Percentiles rank a stretch among this genome's conserved stretches.
These are phyloP conservation scores for Starmerella vitae DNA, from an alignment of 805 yeast species.

Conservation along the genomic window DNA sequence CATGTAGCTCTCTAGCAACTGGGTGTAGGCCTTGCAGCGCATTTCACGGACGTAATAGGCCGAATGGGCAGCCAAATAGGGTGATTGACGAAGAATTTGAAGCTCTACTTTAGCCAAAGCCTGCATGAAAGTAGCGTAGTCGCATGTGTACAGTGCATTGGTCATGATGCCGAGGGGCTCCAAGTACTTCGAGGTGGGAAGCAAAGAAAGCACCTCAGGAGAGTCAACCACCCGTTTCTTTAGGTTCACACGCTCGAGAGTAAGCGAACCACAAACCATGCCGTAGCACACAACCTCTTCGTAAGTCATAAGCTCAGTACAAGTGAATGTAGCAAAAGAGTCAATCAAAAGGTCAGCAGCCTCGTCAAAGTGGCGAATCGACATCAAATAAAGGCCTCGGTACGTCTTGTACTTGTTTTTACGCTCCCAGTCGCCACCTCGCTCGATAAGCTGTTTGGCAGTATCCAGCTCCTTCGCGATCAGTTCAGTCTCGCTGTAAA, in stretches of 20 bases:
- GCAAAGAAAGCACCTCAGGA: constrained; percentile 75
- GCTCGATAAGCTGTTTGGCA: constrained; percentile 64
- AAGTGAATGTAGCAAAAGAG: constrained; percentile 87
- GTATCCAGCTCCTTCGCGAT: constrained; percentile 62
- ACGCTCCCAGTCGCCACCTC: constrained; percentile 99
- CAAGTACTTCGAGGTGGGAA: constrained; percentile 51
- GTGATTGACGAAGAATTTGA: constrained; percentile 47
- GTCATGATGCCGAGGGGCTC: constrained; percentile 74
- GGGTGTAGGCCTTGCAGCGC: constrained; percentile 90
- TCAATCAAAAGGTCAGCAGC: constrained; percentile 80
- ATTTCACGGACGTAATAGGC: constrained; percentile 79
- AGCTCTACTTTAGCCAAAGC: constrained; percentile 67
- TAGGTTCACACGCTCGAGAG: constrained; percentile 70
- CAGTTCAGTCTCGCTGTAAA: constrained; percentile 61
- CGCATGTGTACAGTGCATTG: constrained; percentile 77
- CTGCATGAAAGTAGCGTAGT: constrained; percentile 67
- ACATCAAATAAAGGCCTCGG: constrained; percentile 66
- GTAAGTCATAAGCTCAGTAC: constrained; percentile 77
- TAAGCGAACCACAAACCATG: constrained; percentile 70
- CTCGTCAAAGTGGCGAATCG: constrained; percentile 72
- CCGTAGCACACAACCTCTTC: constrained; percentile 84
- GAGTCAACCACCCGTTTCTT: constrained; percentile 79
- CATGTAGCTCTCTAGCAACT: constrained; percentile 85
- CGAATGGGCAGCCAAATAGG: constrained; percentile 64
- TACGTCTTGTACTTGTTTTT: constrained; percentile 89